A percentile compares a stretch with the other conserved stretches of the same genome.
Evolutionary conservation across 2,329 filamentous ascomycete species (phyloP).

Genomic region (Lojkania enalia): DNA sequence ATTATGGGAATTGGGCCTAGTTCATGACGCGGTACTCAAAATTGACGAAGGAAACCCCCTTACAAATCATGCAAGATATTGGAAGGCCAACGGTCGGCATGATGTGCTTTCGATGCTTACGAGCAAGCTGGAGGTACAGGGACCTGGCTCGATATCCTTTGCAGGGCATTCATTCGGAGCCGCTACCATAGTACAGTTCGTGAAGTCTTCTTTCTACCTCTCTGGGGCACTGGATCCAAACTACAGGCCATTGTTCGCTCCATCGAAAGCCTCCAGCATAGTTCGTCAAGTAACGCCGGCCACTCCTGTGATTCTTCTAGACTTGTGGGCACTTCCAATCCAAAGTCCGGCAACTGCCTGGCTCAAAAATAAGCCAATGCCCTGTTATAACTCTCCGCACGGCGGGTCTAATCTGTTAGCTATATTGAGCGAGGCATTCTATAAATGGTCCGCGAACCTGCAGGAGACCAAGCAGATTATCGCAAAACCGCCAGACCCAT

Average conservation of each 20-base stretch:
- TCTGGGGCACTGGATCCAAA: constrained; percentile 49
- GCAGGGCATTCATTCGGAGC: constrained; percentile 82
- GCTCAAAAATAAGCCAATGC: constrained; percentile 73
- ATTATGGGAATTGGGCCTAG: constrained; percentile 75
- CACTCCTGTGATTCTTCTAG: constrained; percentile 70
- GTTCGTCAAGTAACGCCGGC: constrained; percentile 67
- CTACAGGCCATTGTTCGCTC: constrained; percentile 64
- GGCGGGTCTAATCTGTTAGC: constrained; percentile 64
- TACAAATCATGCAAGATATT: constrained; percentile 51
- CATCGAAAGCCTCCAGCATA: constrained; percentile 59
- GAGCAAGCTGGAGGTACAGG: constrained; percentile 66
- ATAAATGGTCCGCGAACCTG: constrained; percentile 75
- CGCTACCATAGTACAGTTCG: constrained; percentile 71
- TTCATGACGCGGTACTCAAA: constrained; percentile 68
- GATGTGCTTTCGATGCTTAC: constrained; percentile 62
- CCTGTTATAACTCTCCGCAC: constrained; percentile 60
- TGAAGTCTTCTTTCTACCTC: constrained; percentile 77
- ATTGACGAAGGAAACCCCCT: constrained; percentile 62
- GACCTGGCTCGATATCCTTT: constrained; percentile 73
- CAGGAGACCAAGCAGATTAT: constrained; percentile 68
- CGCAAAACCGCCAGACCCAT: constrained; percentile 59
- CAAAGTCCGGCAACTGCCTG: constrained; percentile 63
- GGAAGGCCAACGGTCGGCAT: constrained; percentile 36
- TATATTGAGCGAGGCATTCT: constrained; percentile 76
- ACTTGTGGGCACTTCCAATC: constrained; percentile 80